phyloP scores from a whole-genome alignment of 495 filamentous ascomycete genomes.

The Neurospora tetrasperma region DNA sequence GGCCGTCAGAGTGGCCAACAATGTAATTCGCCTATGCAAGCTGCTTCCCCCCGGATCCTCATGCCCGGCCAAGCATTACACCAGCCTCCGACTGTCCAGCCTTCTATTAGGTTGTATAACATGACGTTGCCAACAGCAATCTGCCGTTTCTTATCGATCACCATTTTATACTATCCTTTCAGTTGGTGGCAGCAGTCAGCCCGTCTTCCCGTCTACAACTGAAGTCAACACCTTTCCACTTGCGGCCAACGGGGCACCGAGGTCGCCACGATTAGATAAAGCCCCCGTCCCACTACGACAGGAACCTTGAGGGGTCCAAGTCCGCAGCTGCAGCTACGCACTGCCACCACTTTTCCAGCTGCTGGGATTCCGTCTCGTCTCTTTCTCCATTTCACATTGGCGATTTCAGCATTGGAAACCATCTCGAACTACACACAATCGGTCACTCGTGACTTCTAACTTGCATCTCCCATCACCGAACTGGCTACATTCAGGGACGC shows the following conservation, averaged over 20 bases:
- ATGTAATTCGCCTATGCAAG: background rate
- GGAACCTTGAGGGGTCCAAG: background rate
- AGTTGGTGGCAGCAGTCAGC: background rate
- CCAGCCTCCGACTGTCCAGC: background rate
- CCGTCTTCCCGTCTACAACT: background rate
- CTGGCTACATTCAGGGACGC: background rate
- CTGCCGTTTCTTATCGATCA: background rate
- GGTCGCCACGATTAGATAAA: background rate
- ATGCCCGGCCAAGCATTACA: background rate
- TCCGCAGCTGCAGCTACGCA: background rate
- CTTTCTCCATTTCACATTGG: background rate
- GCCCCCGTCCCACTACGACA: background rate
- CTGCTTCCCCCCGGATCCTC: background rate
- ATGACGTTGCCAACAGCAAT: background rate
- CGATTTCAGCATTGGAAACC: background rate
- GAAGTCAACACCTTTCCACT: background rate
- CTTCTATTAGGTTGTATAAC: background rate
- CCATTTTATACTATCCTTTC: background rate
- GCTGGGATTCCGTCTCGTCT: background rate
- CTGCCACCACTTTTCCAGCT: background rate
- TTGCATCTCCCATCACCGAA: background rate
- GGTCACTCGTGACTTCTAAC: background rate
- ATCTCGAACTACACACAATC: background rate
- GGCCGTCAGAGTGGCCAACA: background rate
- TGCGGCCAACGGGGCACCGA: background rate